A percentile compares a stretch with the other conserved stretches of the same genome.
These are phyloP conservation scores for Fusarium sp. DNA, from an alignment of 2,329 filamentous ascomycete genomes.

Conservation along the genomic window DNA sequence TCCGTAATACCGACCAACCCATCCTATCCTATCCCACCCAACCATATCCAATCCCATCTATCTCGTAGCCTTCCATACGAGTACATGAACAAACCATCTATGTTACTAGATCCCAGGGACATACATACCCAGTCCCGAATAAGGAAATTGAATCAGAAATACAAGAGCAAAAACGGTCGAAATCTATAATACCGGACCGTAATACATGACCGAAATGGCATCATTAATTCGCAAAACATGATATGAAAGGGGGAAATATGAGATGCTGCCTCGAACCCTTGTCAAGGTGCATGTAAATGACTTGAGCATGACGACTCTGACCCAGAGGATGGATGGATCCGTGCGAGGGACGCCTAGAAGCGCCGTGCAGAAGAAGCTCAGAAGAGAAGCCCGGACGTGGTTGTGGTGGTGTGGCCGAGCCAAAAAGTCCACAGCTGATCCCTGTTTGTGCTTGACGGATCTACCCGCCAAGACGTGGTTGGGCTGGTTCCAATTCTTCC, in stretches of 20 bases:
- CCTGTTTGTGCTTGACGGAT: constrained; percentile 39
- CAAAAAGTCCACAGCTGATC: constrained; percentile 20
- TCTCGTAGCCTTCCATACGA: constrained; percentile 29
- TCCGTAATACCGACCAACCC: constrained; percentile 18
- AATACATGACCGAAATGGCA: constrained; percentile 7
- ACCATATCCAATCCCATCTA: constrained; percentile 25
- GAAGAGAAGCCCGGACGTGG: neutral
- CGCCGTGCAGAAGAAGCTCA: constrained; percentile 16
- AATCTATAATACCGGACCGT: constrained; percentile 29
- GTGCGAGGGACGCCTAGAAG: constrained; percentile 32
- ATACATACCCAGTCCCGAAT: constrained; percentile 14
- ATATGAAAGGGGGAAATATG: constrained; percentile 4
- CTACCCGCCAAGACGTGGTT: constrained; percentile 42
- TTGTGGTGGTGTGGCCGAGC: neutral
- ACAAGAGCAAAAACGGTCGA: constrained; percentile 17
- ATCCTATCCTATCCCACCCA: neutral
- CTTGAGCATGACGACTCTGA: constrained; percentile 28
- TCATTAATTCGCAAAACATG: constrained; percentile 2
- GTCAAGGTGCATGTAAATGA: constrained; percentile 19
- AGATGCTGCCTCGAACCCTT: constrained; percentile 8
- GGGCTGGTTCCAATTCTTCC: constrained; percentile 14
- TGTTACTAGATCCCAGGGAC: constrained; percentile 25
- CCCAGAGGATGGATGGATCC: constrained; percentile 10
- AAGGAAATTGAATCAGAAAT: constrained; percentile 1
- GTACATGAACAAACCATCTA: constrained; percentile 34